Conservation (phyloP, 2,329 filamentous ascomycete genomes). For the Macrophomina pseudophaseolina region DNA sequence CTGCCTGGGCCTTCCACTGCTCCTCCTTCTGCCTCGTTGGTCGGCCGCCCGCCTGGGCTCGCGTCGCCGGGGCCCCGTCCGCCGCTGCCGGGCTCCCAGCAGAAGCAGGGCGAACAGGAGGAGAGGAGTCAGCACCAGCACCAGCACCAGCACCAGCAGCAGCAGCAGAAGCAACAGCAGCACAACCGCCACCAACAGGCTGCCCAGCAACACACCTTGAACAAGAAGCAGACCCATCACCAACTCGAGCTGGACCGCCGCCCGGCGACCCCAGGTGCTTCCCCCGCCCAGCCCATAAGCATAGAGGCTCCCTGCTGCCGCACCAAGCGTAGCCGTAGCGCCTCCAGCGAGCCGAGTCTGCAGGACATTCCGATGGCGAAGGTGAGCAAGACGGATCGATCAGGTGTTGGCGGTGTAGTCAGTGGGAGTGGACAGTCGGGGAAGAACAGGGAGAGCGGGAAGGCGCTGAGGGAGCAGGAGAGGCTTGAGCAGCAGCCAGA, state of each 20-base stretch:
- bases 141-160: neutral
- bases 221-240: neutral
- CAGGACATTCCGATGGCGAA: neutral
- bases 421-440: neutral
- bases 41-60: neutral
- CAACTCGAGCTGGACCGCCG: neutral
- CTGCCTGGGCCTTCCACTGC: neutral
- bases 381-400: neutral
- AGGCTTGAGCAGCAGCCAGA: neutral
- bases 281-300: neutral
- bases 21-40: neutral
- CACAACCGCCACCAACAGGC: neutral
- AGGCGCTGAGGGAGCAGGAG: neutral
- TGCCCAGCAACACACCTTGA: neutral
- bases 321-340: neutral
- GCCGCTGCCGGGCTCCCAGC: neutral
- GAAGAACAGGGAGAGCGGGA: too few relatives aligned
- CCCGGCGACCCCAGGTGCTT: neutral
- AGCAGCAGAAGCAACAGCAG: neutral
- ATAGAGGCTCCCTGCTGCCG: neutral
- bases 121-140: neutral
- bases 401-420: too few relatives aligned
- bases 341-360: too few relatives aligned
- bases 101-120: neutral
- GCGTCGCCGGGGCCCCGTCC: too few relatives aligned